These are phyloP conservation scores for Erysimum cheiranthoides DNA, from an alignment of 345 rosid species.

Conservation along the genomic window DNA sequence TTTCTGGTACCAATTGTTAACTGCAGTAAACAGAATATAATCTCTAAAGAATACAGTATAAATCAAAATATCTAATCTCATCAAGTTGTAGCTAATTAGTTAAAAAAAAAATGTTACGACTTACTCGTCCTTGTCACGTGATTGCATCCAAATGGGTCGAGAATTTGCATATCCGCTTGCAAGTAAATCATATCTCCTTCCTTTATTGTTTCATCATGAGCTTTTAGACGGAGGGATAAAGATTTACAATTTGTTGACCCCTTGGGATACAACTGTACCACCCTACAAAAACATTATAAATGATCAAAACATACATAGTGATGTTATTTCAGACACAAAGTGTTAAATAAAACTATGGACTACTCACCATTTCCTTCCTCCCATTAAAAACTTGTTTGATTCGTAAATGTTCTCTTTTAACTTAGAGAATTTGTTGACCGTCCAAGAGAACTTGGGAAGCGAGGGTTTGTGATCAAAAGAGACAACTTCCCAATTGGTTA, in stretches of 20 bases:
- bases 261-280: background rate
- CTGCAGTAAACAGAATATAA: background rate
- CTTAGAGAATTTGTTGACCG: background rate
- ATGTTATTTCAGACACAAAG: background rate
- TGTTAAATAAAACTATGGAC: no score
- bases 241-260: background rate
- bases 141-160: conserved; percentile 25
- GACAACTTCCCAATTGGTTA: background rate
- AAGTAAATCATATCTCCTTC: background rate
- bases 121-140: background rate
- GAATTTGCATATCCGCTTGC: background rate
- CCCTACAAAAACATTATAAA: conserved; percentile 11
- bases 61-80: background rate
- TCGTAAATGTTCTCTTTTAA: background rate
- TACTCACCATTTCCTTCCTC: conserved; percentile 20
- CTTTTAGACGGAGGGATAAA: background rate
- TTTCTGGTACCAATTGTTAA: background rate
- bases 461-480: background rate
- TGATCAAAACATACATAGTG: background rate
- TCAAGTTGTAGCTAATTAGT: background rate
- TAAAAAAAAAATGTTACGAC: background rate
- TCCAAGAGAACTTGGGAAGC: conserved; percentile 1
- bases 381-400: background rate
- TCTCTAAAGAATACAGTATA: background rate
- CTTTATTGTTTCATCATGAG: background rate